A percentile compares a stretch with the other conserved stretches of the same genome.
phyloP scores from a whole-genome alignment of 768 basidiomycete genomes.

The Fistulinella prunicolor region DNA sequence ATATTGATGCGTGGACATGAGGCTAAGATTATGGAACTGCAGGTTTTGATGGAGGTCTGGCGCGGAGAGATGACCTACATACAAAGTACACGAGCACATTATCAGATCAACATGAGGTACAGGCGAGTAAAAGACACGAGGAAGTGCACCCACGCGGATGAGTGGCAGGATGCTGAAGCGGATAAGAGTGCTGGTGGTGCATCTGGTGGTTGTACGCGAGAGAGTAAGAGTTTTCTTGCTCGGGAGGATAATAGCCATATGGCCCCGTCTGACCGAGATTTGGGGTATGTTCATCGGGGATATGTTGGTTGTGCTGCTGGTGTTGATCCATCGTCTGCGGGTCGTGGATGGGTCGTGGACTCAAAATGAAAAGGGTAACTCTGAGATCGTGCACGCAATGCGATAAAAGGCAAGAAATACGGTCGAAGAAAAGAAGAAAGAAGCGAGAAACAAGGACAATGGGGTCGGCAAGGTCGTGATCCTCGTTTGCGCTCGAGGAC shows the following conservation, averaged over 20 bases:
- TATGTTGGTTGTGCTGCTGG: conserved; percentile 42
- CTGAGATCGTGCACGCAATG: conserved; percentile 34
- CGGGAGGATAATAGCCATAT: conserved; percentile 52
- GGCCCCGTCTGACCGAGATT: conserved; percentile 38
- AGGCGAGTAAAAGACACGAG: conserved; percentile 40
- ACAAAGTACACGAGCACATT: conserved; percentile 48
- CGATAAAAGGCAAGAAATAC: conserved; percentile 33
- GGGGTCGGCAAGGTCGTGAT: conserved; percentile 22
- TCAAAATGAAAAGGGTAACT: conserved; percentile 35
- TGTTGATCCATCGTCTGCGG: conserved; percentile 44
- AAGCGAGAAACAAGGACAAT: conserved; percentile 32
- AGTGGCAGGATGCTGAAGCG: conserved; percentile 53
- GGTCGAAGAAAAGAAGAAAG: conserved; percentile 36
- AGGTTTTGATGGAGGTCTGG: conserved; percentile 67
- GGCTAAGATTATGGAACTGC: conserved; percentile 58
- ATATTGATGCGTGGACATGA: conserved; percentile 70
- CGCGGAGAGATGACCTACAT: conserved; percentile 59
- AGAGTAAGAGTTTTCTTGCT: conserved; percentile 54
- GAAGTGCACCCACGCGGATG: conserved; percentile 70
- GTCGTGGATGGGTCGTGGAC: conserved; percentile 34
- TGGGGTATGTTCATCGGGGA: conserved; percentile 48
- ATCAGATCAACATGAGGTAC: conserved; percentile 67
- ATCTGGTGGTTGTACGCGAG: conserved; percentile 51
- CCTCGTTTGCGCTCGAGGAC: conserved; percentile 30
- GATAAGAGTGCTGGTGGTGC: conserved; percentile 48